Percentiles rank a stretch among this genome's conserved stretches.
Evolutionary conservation across 2,329 filamentous ascomycete genomes (phyloP).

Genomic region (Helminthosporium solani): DNA sequence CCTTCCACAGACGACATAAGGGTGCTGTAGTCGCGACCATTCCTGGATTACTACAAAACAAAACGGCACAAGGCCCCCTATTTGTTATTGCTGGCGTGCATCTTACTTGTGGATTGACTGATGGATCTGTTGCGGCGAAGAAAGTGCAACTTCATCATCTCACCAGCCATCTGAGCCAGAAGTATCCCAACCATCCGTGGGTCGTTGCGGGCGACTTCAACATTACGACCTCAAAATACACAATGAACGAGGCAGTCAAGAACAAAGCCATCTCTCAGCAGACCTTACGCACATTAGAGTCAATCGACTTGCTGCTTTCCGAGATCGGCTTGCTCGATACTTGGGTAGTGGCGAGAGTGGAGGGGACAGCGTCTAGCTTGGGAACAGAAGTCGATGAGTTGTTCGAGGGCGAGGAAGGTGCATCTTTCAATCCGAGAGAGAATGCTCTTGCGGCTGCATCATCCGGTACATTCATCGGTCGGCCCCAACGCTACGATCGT

Average conservation of each 20-base stretch:
- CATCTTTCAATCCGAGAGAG: slow-evolving; percentile 62
- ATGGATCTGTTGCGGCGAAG: slow-evolving; percentile 59
- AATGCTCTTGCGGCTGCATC: slow-evolving; percentile 59
- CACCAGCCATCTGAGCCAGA: slow-evolving; percentile 47
- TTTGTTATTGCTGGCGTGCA: slow-evolving; percentile 60
- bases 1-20: slow-evolving; percentile 59
- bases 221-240: slow-evolving; percentile 59
- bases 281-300: slow-evolving; percentile 47
- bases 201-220: slow-evolving; percentile 67
- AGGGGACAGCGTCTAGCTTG: slow-evolving; percentile 44
- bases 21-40: slow-evolving; percentile 55
- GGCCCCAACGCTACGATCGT: slow-evolving; percentile 66
- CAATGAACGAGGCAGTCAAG: slow-evolving; percentile 55
- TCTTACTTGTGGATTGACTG: slow-evolving; percentile 61
- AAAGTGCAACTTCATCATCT: slow-evolving; percentile 57
- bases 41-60: slow-evolving; percentile 32
- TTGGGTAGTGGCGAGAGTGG: slow-evolving; percentile 52
- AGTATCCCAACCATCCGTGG: slow-evolving; percentile 51
- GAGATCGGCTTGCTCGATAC: slow-evolving; percentile 54
- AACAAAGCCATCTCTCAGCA: slow-evolving; percentile 56
- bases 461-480: slow-evolving; percentile 48
- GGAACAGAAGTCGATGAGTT: slow-evolving; percentile 33
- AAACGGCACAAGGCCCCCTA: slow-evolving; percentile 34
- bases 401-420: slow-evolving; percentile 62
- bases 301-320: slow-evolving; percentile 51